phyloP scores from a whole-genome alignment of 305 asterid genomes.

The Andrographis paniculata region DNA sequence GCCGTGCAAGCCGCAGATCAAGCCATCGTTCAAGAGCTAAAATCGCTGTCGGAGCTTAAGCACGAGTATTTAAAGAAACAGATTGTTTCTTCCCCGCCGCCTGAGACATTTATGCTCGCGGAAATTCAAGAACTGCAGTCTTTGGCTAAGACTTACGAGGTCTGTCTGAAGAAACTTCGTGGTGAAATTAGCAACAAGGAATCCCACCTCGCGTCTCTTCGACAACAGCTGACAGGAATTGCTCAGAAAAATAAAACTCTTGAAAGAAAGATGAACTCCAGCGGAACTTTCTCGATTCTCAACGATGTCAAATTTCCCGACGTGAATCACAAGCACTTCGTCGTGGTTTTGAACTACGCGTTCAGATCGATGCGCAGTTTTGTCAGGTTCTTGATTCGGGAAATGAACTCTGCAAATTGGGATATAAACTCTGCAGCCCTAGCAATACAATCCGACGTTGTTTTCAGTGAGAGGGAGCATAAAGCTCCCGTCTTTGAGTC shows the following conservation, averaged over 20 bases:
- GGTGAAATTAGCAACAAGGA: conserved; percentile 59
- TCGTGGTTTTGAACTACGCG: conserved; percentile 52
- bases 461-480: conserved; percentile 41
- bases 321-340: conserved; percentile 45
- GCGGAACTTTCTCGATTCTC: conserved; percentile 71
- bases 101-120: conserved; percentile 80
- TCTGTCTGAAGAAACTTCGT: conserved; percentile 91
- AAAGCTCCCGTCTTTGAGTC: conserved; percentile 72
- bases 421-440: conserved; percentile 52
- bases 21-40: conserved; percentile 67
- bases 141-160: conserved; percentile 82
- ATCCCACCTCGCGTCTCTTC: conserved; percentile 22
- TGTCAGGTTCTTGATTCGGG: conserved; percentile 42
- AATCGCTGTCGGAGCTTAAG: conserved; percentile 72
- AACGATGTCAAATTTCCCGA: conserved; percentile 48
- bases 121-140: conserved; percentile 96
- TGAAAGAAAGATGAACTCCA: conserved; percentile 61
- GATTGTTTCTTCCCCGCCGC: conserved; percentile 75
- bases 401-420: conserved; percentile 63
- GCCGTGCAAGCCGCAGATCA: conserved; percentile 86
- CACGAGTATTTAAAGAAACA: conserved; percentile 51
- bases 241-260: conserved; percentile 33
- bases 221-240: conserved; percentile 21
- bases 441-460: conserved; percentile 28
- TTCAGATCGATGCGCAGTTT: conserved; percentile 57